Conservation (phyloP, 2,329 filamentous ascomycete genomes). For the Hortaea werneckii region DNA sequence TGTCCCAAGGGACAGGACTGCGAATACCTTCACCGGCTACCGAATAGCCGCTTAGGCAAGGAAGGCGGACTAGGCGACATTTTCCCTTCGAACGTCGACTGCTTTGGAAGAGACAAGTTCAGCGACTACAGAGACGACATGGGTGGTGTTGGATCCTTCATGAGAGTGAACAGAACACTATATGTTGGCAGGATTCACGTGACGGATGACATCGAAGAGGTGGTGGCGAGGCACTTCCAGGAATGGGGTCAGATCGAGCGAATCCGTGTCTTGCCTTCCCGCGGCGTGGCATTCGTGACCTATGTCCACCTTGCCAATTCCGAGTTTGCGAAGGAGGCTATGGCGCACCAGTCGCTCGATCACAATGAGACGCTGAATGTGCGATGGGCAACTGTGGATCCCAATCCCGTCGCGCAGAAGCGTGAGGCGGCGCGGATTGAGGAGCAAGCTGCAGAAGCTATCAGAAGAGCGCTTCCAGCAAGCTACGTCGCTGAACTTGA, state of each 20-base stretch:
- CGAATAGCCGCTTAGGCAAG: slow-evolving; percentile 39
- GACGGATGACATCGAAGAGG: slow-evolving; percentile 91
- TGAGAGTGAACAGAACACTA: slow-evolving; percentile 85
- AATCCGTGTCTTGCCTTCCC: slow-evolving; percentile 70
- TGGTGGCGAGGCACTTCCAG: slow-evolving; percentile 86
- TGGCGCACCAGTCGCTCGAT: slow-evolving; percentile 89
- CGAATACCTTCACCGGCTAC: slow-evolving; percentile 84
- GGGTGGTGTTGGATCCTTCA: slow-evolving; percentile 90
- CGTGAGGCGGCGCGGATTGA: slow-evolving; percentile 81
- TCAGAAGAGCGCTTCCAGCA: slow-evolving; percentile 74
- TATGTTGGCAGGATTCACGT: slow-evolving; percentile 93
- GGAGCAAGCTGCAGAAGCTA: slow-evolving; percentile 91
- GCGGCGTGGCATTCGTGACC: slow-evolving; percentile 91
- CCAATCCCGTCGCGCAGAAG: slow-evolving; percentile 89
- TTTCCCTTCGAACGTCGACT: slow-evolving; percentile 89
- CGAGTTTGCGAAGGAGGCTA: slow-evolving; percentile 72
- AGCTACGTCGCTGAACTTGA: slow-evolving; percentile 92
- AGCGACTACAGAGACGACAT: slow-evolving; percentile 93
- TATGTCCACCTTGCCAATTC: slow-evolving; percentile 84
- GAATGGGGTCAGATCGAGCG: slow-evolving; percentile 95
- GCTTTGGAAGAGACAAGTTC: slow-evolving; percentile 88
- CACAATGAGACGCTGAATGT: slow-evolving; percentile 91
- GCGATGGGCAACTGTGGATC: slow-evolving; percentile 91
- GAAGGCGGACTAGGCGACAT: slow-evolving; percentile 59
- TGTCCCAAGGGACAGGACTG: slow-evolving; percentile 86